phyloP scores from a whole-genome alignment of 768 basidiomycete species.

The Xerocomellus intermedius region DNA sequence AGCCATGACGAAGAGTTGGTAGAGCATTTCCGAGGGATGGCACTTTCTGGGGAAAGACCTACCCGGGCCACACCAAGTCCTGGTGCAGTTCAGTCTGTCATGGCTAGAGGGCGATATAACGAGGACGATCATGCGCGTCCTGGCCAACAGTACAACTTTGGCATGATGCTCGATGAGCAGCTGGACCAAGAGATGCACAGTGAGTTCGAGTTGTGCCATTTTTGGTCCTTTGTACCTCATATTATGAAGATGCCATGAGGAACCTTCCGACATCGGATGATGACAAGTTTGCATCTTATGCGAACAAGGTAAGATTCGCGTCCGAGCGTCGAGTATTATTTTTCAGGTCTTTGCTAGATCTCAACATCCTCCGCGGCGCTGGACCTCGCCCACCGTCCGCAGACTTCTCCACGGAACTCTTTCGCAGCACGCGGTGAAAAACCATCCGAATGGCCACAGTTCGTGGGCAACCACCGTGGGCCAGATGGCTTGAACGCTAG shows the following conservation, averaged over 20 bases:
- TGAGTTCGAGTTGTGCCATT: constrained; percentile 38
- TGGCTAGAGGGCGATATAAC: constrained; percentile 52
- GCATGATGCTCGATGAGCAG: constrained; percentile 91
- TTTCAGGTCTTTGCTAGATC: constrained; percentile 42
- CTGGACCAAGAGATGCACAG: constrained; percentile 94
- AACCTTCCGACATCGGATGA: constrained; percentile 86
- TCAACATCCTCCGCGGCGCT: constrained; percentile 89
- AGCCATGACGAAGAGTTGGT: constrained; percentile 83
- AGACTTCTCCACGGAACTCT: constrained; percentile 68
- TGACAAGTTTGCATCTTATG: constrained; percentile 74
- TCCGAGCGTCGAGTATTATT: constrained; percentile 1
- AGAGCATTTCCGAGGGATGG: constrained; percentile 70
- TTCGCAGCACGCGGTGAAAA: constrained; percentile 62
- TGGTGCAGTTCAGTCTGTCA: constrained; percentile 49
- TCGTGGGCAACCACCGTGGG: constrained; percentile 59
- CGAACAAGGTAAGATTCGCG: constrained; percentile 54
- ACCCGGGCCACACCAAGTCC: constrained; percentile 55
- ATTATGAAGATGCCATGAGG: constrained; percentile 73
- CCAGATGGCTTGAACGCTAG: constrained; percentile 57
- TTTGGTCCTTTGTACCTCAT: constrained; percentile 17
- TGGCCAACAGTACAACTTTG: constrained; percentile 70
- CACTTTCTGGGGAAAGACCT: constrained; percentile 62
- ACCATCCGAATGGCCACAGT: constrained; percentile 94
- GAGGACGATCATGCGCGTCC: constrained; percentile 60
- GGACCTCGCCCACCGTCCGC: constrained; percentile 87